Evolutionary conservation across 176 grass and related monocot genomes (phyloP).

Genomic region (Cenchrus fungigraminus): DNA sequence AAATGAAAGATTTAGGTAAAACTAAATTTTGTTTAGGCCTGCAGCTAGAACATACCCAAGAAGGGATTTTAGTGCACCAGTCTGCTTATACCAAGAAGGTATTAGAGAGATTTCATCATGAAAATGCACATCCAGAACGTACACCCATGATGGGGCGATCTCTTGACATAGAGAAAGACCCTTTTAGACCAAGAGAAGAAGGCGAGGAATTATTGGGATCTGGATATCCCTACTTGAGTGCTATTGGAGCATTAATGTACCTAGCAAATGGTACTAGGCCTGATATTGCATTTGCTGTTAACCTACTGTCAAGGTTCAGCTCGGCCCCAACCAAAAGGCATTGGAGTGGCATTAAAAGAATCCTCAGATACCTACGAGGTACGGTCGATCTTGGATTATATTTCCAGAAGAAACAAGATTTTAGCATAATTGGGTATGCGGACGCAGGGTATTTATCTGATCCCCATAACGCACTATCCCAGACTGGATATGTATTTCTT

Average conservation of each 20-base stretch:
- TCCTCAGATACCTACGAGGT: not conserved
- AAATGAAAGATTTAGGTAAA: constrained; percentile 1
- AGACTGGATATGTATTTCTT: not conserved
- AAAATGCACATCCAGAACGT: too few relatives aligned
- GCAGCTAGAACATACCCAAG: not conserved
- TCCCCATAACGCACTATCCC: not conserved
- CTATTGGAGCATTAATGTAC: not conserved
- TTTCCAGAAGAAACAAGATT: not conserved
- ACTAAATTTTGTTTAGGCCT: not conserved
- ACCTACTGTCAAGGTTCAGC: not conserved
- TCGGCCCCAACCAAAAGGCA: not conserved
- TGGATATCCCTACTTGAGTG: not conserved
- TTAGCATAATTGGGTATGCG: not conserved
- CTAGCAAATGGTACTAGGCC: constrained; percentile 2
- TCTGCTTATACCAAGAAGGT: too few relatives aligned
- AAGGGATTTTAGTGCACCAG: not conserved
- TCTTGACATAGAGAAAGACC: too few relatives aligned
- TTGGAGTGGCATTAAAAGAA: not conserved
- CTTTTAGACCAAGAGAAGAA: not conserved
- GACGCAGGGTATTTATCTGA: not conserved
- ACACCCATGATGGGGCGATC: too few relatives aligned
- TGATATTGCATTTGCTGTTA: not conserved
- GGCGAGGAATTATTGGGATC: not conserved
- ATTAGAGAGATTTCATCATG: too few relatives aligned
- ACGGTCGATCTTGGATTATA: not conserved